A percentile compares a stretch with the other conserved stretches of the same genome.
Evolutionary conservation across 2,329 filamentous ascomycete genomes (phyloP).

Genomic region (Colletotrichum incanum): DNA sequence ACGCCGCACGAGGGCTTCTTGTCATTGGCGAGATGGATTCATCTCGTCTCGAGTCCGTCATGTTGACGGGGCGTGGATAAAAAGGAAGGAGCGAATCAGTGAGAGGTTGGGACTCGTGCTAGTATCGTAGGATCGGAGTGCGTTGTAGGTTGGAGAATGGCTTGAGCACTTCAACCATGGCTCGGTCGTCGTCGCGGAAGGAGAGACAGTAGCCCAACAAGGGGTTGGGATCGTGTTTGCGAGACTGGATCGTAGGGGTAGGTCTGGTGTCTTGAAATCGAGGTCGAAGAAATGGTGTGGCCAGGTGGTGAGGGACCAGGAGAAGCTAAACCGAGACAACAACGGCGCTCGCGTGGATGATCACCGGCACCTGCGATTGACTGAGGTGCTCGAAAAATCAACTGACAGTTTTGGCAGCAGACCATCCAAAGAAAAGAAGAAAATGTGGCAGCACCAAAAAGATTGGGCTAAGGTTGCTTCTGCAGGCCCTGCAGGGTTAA

Average conservation of each 20-base stretch:
- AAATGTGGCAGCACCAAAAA: conserved; percentile 2
- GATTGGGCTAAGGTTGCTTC: conserved; percentile 17
- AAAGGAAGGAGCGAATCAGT: not conserved
- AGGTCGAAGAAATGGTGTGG: not conserved
- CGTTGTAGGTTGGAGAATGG: conserved; percentile 1
- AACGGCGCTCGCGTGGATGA: conserved; percentile 12
- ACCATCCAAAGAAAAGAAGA: too few relatives aligned
- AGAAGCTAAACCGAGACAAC: conserved; percentile 25
- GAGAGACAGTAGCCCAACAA: conserved; percentile 23
- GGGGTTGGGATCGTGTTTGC: conserved; percentile 6
- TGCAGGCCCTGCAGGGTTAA: conserved; percentile 36
- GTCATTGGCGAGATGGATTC: conserved; percentile 48
- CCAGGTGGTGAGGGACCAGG: not conserved
- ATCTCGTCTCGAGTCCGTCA: conserved; percentile 44
- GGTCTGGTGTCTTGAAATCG: conserved; percentile 7
- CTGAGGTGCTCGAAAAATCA: not conserved
- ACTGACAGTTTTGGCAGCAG: not conserved
- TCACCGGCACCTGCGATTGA: not conserved
- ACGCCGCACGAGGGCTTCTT: conserved; percentile 33
- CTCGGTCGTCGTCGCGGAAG: conserved; percentile 7
- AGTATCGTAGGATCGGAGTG: not conserved
- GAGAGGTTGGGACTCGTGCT: not conserved
- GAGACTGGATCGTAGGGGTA: conserved; percentile 9
- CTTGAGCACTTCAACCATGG: conserved; percentile 7
- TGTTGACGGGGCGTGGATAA: conserved; percentile 20